Percentiles rank a stretch among this genome's conserved stretches.
Evolutionary conservation across 768 basidiomycete genomes (phyloP).

Genomic region (Mycena vulgaris): DNA sequence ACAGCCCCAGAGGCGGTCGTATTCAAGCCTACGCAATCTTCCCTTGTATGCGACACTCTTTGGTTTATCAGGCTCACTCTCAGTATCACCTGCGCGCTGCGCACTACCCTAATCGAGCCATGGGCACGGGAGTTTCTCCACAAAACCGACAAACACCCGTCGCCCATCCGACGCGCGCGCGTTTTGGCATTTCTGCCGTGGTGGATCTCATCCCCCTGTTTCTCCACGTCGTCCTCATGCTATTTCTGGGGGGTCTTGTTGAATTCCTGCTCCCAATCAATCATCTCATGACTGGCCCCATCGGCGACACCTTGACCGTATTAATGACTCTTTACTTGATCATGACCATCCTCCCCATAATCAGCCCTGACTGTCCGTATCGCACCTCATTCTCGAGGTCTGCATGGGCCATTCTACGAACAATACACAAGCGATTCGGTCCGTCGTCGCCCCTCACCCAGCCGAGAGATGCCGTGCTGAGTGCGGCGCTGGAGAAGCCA

Average conservation of each 20-base stretch:
- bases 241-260: slow-evolving; percentile 24
- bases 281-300: slow-evolving; percentile 4
- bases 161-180: neutral
- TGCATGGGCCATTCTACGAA: neutral
- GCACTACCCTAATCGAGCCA: slow-evolving; percentile 21
- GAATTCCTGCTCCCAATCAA: slow-evolving; percentile 22
- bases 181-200: slow-evolving; percentile 10
- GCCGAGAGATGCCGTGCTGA: neutral
- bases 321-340: neutral
- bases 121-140: slow-evolving; percentile 25
- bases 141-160: slow-evolving; percentile 14
- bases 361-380: slow-evolving; percentile 25
- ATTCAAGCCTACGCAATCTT: neutral
- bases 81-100: slow-evolving; percentile 16
- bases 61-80: slow-evolving; percentile 26
- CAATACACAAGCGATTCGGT: neutral
- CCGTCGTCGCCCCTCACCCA: too few species aligned
- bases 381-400: slow-evolving; percentile 17
- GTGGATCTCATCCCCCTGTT: slow-evolving; percentile 15
- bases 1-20: neutral
- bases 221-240: slow-evolving; percentile 8
- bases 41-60: slow-evolving; percentile 15
- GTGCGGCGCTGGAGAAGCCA: neutral
- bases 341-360: slow-evolving; percentile 16
- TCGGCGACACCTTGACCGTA: slow-evolving; percentile 1